Base-by-base conservation (phyloP, 2,329 filamentous ascomycete genomes). In the Mycosphaerelloides madeirae region DNA sequence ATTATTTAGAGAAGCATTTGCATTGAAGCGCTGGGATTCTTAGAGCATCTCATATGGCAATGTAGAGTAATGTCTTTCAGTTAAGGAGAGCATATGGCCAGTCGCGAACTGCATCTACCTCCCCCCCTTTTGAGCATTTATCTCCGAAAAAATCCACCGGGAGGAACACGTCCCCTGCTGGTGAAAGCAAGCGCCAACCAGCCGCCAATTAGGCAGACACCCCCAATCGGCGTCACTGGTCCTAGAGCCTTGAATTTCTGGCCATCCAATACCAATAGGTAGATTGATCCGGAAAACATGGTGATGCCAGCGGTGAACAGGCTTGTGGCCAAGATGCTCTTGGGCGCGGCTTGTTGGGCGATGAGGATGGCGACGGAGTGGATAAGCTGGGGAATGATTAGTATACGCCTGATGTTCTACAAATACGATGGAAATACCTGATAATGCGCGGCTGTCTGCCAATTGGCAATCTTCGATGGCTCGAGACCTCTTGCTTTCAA, bases 291-390 rank as follows among this genome's bases (percentile, higher is more conserved):
- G 47, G 74, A 79, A 65, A 85, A 85, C 72, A 83, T 74, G 3
- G 78, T 78, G 70, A 84, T 84, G 40, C 82, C 81, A 0, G 78
- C 78, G 0, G 77, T 76, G 60, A 84, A 77, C n/a, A 83, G 67
- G 2, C 66, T 42, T 38, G 63, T 65, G 40, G 76, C 75, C 14
- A 80, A 79, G 16, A 80, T 56, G 25, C 74, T 77, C 39, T 59
- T 58, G 9, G 79, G 78, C 1, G 73, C 72, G 6, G 68, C 68
- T 40, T 70, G 67, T 13, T 74, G 65, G 3, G 78, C 71, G 15
- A 83, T 66, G 19, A 84, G 76, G 36, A 84, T 65, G 31, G 77
- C 77, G 25, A 76, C 70, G 12, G 79, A 78, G 67, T 85, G 81
- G 37, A 83, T 66, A 35, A 85, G 72, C 80, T 84, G 51, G 35